Evolutionary conservation across 2,329 filamentous ascomycete genomes (phyloP).

Genomic region (Colletotrichum camelliae): DNA sequence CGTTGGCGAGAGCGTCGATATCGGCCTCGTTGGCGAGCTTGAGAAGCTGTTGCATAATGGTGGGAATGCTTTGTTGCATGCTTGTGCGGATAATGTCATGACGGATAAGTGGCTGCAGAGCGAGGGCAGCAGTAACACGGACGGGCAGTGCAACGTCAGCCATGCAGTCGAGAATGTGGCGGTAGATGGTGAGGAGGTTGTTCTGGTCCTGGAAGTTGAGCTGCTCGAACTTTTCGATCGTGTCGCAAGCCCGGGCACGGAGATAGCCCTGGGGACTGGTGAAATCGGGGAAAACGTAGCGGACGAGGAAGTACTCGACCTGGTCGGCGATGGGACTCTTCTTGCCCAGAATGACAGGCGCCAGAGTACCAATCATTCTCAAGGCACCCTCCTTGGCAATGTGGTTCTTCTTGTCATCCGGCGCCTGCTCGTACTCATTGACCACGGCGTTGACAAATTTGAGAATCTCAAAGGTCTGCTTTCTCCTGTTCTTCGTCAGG

Average conservation of each 20-base stretch:
- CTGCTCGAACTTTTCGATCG: conserved; percentile 96
- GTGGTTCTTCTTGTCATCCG: conserved; percentile 90
- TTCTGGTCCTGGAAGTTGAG: conserved; percentile 96
- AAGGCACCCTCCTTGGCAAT: conserved; percentile 95
- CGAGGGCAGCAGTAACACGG: conserved; percentile 90
- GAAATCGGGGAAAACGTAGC: conserved; percentile 98
- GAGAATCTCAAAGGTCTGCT: conserved; percentile 94
- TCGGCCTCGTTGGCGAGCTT: conserved; percentile 98
- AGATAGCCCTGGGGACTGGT: conserved; percentile 90
- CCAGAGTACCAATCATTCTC: conserved; percentile 95
- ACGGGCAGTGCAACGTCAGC: conserved; percentile 92
- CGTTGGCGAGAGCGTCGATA: conserved; percentile 94
- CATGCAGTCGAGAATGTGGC: conserved; percentile 97
- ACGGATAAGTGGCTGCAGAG: conserved; percentile 92
- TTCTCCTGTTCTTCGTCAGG: conserved; percentile 90
- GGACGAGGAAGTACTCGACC: conserved; percentile 97
- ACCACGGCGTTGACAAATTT: conserved; percentile 96
- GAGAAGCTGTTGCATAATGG: conserved; percentile 98
- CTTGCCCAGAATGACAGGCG: conserved; percentile 93
- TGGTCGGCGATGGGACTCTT: conserved; percentile 98
- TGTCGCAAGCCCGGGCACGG: conserved; percentile 93
- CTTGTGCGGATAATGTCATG: conserved; percentile 92
- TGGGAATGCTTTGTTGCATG: conserved; percentile 98
- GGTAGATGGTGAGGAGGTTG: conserved; percentile 95
- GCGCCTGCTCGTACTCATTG: conserved; percentile 85